phyloP scores from a whole-genome alignment of 805 yeast genomes.

The Zygosaccharomyces bailii region DNA sequence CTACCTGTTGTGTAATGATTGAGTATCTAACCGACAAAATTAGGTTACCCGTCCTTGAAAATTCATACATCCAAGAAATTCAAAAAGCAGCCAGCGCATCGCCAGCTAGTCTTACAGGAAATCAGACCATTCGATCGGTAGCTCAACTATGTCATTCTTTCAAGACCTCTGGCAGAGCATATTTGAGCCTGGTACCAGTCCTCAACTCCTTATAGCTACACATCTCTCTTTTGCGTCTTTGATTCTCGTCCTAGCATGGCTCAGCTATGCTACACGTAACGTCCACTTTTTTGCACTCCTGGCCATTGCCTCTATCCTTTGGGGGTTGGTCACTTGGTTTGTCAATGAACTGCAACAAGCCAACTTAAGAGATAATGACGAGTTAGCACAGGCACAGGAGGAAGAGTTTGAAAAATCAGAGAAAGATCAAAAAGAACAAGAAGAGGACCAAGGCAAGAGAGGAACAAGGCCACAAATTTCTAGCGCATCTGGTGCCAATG shows the following conservation, averaged over 20 bases:
- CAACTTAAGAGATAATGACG: constrained; percentile 34
- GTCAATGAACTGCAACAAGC: constrained; percentile 56
- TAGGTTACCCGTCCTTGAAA: too few species aligned
- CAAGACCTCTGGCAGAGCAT: constrained; percentile 83
- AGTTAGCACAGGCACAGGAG: constrained; percentile 30
- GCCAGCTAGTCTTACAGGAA: neutral
- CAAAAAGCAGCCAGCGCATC: neutral
- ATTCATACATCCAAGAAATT: too few species aligned
- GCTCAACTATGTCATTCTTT: constrained; percentile 24
- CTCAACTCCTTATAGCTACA: constrained; percentile 84
- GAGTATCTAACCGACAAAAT: too few species aligned
- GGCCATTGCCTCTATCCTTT: constrained; percentile 59
- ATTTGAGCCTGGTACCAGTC: constrained; percentile 89
- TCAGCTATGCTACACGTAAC: constrained; percentile 58
- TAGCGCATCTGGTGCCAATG: neutral
- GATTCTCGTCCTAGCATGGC: constrained; percentile 47
- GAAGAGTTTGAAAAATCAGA: neutral
- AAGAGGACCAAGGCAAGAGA: neutral
- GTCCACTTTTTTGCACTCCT: constrained; percentile 61
- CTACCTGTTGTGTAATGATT: too few species aligned
- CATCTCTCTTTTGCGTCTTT: constrained; percentile 75
- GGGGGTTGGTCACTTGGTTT: constrained; percentile 88
- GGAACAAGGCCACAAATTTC: constrained; percentile 9
- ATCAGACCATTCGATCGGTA: too few species aligned
- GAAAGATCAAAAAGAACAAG: neutral